Base-by-base conservation (phyloP, 495 filamentous ascomycete species). In the Hypoxylon fragiforme region DNA sequence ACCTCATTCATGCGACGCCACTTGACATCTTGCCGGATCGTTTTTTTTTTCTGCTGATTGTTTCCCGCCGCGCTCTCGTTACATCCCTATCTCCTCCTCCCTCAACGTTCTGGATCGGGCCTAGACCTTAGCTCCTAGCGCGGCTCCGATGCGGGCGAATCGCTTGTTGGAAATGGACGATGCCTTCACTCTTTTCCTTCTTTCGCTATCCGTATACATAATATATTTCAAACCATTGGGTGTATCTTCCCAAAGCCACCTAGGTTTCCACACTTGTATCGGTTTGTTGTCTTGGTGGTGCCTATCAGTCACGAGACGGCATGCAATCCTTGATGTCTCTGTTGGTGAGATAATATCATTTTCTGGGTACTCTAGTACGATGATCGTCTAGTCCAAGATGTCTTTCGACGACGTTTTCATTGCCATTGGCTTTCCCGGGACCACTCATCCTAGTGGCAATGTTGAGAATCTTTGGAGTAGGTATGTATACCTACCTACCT, bases 41-140 rank as follows among this genome's bases (percentile, higher is more conserved):
- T 18, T 22, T n/a, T 43, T 14, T 15, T 40, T n/a, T 21, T 35
- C 37, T 46, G 15, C 24, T 26, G 43, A 43, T 31, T 21, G 38
- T 61, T 35, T 48, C 36, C 2, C 37, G 40, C 54, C n/a, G n/a
- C n/a, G n/a, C n/a, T 44, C 53, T 32, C 9, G 39, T 24, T 6
- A 22, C 21, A 14, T 30, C 36, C 30, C 55, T 24, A 24, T 35
- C 44, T 42, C 35, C 43, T 41, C 48, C 52, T 48, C 49, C 37
- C 52, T 48, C 37, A 44, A 46, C 4, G 38, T 56, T 49, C 55
- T 47, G 47, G 52, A 49, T 57, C 47, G 42, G 56, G 48, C 58
- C 58, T 53, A 62, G 52, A 45, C 34, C 42, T 57, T 12, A 7
- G 47, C 51, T 55, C 45, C 20, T 61, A 56, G 57, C 51, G 57